These are phyloP conservation scores for Blastobotrys muscicola DNA, from an alignment of 805 yeast species.

Conservation along the genomic window DNA sequence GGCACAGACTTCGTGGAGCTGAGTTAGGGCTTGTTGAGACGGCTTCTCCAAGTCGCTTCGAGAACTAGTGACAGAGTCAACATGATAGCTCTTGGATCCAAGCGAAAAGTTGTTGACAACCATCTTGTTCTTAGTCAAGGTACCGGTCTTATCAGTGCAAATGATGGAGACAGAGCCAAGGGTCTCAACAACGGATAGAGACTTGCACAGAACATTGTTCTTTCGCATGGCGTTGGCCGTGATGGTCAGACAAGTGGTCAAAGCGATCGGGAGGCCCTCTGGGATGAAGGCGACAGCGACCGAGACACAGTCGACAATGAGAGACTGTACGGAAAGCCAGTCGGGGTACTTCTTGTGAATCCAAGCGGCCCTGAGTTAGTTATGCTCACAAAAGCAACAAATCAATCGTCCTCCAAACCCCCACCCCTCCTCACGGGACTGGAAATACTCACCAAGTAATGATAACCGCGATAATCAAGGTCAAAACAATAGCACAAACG, in stretches of 20 bases:
- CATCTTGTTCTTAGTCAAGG: slow-evolving; percentile 88
- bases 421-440: slow-evolving; percentile 92
- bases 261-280: slow-evolving; percentile 97
- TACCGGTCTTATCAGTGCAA: slow-evolving; percentile 87
- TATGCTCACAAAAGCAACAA: slow-evolving; percentile 28
- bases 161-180: slow-evolving; percentile 90
- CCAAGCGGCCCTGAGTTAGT: slow-evolving; percentile 36
- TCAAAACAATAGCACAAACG: slow-evolving; percentile 69
- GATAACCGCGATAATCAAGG: slow-evolving; percentile 80
- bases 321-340: slow-evolving; percentile 37
- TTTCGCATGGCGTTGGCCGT: slow-evolving; percentile 76
- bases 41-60: slow-evolving; percentile 4
- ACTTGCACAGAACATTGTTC: slow-evolving; percentile 44
- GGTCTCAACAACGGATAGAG: slow-evolving; percentile 95
- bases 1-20: slow-evolving; percentile 1
- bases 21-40: slow-evolving; percentile 8
- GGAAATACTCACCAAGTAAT: slow-evolving; percentile 56
- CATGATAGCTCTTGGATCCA: slow-evolving; percentile 33
- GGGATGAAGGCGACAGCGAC: slow-evolving; percentile 48
- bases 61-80: too few relatives aligned
- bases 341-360: slow-evolving; percentile 29
- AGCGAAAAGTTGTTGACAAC: slow-evolving; percentile 41
- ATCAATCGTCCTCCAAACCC: slow-evolving; percentile 65
- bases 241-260: slow-evolving; percentile 98
- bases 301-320: slow-evolving; percentile 41